Evolutionary conservation across 805 yeast genomes (phyloP), one percentile per base, ranked within the genome.

Genomic region (Barnettozyma vustinii): DNA sequence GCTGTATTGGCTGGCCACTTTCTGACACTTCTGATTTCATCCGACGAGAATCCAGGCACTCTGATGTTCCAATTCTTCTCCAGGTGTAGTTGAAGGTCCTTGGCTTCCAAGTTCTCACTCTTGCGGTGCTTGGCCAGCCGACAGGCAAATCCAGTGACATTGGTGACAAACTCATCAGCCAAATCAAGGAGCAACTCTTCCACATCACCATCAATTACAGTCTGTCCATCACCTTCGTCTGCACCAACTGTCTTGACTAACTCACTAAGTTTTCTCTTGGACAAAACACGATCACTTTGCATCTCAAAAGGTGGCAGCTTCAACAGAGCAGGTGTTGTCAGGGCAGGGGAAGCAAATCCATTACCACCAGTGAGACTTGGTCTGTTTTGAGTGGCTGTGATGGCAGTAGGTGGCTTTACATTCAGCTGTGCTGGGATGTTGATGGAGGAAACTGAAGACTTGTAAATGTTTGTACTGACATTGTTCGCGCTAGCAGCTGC

Each of bases 1-100:
- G 76, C 68, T 18, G 73, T 58, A 44, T 81, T 79, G 9, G 92
- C 87, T 47, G 75, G 79, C 78, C 86, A 83, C 63, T 82, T 85
- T 59, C 90, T 74, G 18, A 84, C 79, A 60, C 81, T 76, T 59
- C 97, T 75, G 40, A 92, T 84, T 59, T 91, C 98, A 67, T 92
- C 99, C 55, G 89, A 81, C 10, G 95, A 79, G 66, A 82, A 90
- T 4, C 98, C 99, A 0, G 99, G 98, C 27, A 92, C 79, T 57
- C 95, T 80, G 48, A 94, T 88, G 65, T 92, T 91, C 97, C 97
- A 92, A 66, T 91, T 90, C 58, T 87, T 79, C 59, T 90, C 96
- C 58, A 94, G 72, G 65, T 94, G 97, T 49, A 94, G 68, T 65
- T 94, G 98, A 45, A 95, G 79, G 64, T 94, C 99, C 57, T 82